Percentiles rank a stretch among this genome's conserved stretches.
Conservation (phyloP, 148 eudicot species). For the Diospyros lotus region DNA sequence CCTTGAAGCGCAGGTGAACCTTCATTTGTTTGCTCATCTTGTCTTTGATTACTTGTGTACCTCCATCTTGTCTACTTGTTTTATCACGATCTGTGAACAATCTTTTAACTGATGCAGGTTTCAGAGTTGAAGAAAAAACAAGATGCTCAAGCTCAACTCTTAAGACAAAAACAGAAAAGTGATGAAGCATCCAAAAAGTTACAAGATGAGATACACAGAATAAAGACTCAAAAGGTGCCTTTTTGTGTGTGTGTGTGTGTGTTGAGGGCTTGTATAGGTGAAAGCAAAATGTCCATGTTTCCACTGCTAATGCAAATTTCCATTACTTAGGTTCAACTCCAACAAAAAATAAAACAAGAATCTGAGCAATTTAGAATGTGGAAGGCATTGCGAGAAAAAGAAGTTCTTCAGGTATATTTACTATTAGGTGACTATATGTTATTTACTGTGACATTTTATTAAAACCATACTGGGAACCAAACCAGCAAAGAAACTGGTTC, state of each 20-base stretch:
- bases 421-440: background rate
- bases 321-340: slow-evolving; percentile 71
- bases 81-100: background rate
- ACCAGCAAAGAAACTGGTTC: no score
- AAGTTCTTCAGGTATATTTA: slow-evolving; percentile 84
- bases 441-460: no score
- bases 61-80: no score
- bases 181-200: slow-evolving; percentile 92
- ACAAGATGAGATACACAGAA: slow-evolving; percentile 94
- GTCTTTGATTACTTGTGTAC: background rate
- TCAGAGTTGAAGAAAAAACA: slow-evolving; percentile 87
- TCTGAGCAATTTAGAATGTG: slow-evolving; percentile 94
- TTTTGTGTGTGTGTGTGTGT: background rate
- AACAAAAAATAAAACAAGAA: slow-evolving; percentile 95
- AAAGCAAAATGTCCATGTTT: background rate
- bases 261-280: background rate
- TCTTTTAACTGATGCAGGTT: slow-evolving; percentile 45
- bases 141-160: slow-evolving; percentile 93
- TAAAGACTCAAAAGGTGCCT: slow-evolving; percentile 84
- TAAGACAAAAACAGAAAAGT: slow-evolving; percentile 90
- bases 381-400: slow-evolving; percentile 95
- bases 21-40: slow-evolving; percentile 8
- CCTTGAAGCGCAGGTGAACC: slow-evolving; percentile 77
- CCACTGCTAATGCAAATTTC: background rate
- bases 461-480: no score